These are phyloP conservation scores for Magnaporthiopsis rhizophila DNA, from an alignment of 2,329 filamentous ascomycete genomes.

Conservation along the genomic window DNA sequence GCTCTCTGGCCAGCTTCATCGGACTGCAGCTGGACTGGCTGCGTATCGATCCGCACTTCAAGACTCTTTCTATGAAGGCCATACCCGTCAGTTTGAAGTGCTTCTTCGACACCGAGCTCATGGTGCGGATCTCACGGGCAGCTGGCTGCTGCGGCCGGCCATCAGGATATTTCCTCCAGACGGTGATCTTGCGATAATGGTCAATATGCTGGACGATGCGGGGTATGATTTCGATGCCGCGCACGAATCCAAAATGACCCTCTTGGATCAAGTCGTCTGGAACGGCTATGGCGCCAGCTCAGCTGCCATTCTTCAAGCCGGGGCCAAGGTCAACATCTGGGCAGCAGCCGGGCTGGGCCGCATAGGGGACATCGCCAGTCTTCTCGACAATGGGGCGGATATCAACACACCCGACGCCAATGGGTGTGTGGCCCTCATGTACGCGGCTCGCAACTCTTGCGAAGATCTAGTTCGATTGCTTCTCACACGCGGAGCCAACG, in stretches of 20 bases:
- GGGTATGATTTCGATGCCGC: neutral
- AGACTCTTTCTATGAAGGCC: too few relatives aligned
- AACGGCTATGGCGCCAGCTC: too few relatives aligned
- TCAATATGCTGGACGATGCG: neutral
- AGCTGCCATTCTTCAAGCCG: too few relatives aligned
- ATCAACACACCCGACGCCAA: neutral
- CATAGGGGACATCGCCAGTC: neutral
- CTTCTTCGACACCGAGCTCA: too few relatives aligned
- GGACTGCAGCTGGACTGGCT: too few relatives aligned
- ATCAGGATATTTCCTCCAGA: too few relatives aligned
- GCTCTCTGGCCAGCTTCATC: too few relatives aligned
- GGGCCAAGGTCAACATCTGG: too few relatives aligned
- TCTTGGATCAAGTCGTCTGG: too few relatives aligned
- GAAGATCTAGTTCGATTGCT: neutral
- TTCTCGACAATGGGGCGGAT: neutral
- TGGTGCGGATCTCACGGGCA: neutral
- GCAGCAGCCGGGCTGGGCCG: neutral
- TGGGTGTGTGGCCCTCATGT: neutral
- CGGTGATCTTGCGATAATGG: too few relatives aligned
- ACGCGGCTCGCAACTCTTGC: neutral
- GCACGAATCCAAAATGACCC: neutral
- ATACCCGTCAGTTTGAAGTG: neutral
- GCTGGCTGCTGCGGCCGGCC: too few relatives aligned
- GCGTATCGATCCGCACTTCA: too few relatives aligned
- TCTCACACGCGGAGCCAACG: neutral